Conservation (phyloP, 2,329 filamentous ascomycete genomes). For the Malbranchea zuffiana region DNA sequence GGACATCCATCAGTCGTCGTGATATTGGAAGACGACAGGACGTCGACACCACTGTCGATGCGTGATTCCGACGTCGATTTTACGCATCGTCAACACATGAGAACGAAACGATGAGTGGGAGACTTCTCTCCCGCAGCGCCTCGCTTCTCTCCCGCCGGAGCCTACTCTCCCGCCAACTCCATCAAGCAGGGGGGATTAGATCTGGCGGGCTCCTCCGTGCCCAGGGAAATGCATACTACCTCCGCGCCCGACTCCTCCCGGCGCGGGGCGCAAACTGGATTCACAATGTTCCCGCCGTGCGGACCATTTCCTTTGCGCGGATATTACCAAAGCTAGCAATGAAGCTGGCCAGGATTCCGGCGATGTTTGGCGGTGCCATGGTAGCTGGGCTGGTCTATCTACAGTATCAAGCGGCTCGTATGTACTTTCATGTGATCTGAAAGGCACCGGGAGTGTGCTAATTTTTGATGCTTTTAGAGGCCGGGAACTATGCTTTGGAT, state of each 20-base stretch:
- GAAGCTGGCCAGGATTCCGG: constrained; percentile 78
- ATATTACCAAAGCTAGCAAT: constrained; percentile 75
- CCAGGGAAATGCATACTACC: constrained; percentile 45
- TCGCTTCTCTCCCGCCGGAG: constrained; percentile 52
- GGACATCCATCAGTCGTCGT: too few species aligned
- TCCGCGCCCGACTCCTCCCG: constrained; percentile 38
- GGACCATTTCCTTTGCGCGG: constrained; percentile 56
- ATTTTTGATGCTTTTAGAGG: constrained; percentile 40
- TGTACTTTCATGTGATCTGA: constrained; percentile 28
- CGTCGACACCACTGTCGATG: neutral
- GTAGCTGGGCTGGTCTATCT: constrained; percentile 82
- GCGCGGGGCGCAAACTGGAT: constrained; percentile 77
- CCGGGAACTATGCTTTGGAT: constrained; percentile 66
- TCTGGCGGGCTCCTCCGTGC: constrained; percentile 59
- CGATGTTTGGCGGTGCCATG: constrained; percentile 80
- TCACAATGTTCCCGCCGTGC: constrained; percentile 61
- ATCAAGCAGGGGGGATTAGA: constrained; percentile 46
- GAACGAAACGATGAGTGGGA: constrained; percentile 52
- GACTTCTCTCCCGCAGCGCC: constrained; percentile 64
- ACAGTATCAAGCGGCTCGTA: constrained; percentile 88
- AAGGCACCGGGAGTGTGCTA: neutral
- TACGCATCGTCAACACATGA: constrained; percentile 21
- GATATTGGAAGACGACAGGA: neutral
- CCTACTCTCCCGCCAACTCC: constrained; percentile 51
- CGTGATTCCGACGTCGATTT: neutral